Percentiles rank a stretch among this genome's conserved stretches.
Evolutionary conservation across 805 yeast species (phyloP).

Genomic region (Monosporozyma aerobia): DNA sequence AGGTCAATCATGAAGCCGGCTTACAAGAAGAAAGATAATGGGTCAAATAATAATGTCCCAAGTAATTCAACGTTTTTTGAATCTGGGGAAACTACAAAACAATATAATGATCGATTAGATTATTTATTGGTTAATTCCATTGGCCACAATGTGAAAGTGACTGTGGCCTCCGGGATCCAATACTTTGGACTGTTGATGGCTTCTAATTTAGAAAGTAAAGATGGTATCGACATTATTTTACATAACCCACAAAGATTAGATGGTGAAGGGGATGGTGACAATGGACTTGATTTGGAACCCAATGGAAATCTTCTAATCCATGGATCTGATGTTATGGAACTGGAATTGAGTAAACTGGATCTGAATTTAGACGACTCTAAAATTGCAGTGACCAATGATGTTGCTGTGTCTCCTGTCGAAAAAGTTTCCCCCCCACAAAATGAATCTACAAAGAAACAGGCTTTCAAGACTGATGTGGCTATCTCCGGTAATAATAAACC

Average conservation of each 20-base stretch:
- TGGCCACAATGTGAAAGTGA: constrained; percentile 48
- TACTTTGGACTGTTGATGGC: constrained; percentile 52
- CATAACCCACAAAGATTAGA: constrained; percentile 36
- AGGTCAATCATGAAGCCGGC: neutral
- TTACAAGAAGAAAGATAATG: constrained; percentile 7
- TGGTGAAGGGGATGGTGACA: constrained; percentile 17
- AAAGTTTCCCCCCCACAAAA: constrained; percentile 6
- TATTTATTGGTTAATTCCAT: constrained; percentile 49
- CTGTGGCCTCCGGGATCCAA: constrained; percentile 52
- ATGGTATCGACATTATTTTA: constrained; percentile 49
- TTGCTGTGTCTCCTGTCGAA: neutral
- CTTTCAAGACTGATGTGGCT: constrained; percentile 78
- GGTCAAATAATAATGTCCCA: neutral
- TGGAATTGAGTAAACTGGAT: constrained; percentile 31
- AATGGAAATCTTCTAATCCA: constrained; percentile 22
- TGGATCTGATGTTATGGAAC: constrained; percentile 33
- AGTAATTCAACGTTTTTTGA: constrained; percentile 15
- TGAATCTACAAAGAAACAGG: constrained; percentile 6
- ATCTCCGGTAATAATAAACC: constrained; percentile 45
- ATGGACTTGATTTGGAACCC: constrained; percentile 16
- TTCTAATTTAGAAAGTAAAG: constrained; percentile 33
- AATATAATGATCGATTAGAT: constrained; percentile 47
- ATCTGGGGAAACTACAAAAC: constrained; percentile 23
- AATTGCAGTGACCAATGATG: neutral
- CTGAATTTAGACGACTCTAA: constrained; percentile 19